Base-by-base conservation (phyloP, 2,329 filamentous ascomycete genomes). In the Trichoderma sp. region DNA sequence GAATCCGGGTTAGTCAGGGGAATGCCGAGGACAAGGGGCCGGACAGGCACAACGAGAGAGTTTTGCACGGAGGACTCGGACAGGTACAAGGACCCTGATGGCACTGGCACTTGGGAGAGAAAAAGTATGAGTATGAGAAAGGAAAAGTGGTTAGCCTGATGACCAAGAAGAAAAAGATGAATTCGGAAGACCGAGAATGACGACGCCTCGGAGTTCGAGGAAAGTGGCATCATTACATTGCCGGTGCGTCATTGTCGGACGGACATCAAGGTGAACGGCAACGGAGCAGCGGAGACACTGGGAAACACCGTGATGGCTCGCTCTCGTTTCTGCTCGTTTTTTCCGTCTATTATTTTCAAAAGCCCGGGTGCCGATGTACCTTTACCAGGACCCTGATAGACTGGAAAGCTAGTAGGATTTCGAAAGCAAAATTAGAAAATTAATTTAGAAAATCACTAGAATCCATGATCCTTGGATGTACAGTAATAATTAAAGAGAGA, bases 191-290 rank as follows among this genome's bases (percentile, higher is more conserved):
- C 28, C 32, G 30, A 60, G 18, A 21, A 21, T 15, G 18, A 60
- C 30, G 57, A 32, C 57, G 57, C 57, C 57, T 60, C 57, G 57
- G 57, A 34, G 30, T 12, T 12, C 15, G 53, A 30, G 30, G 14
- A 57, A 67, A 56, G 47, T 21, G 32, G 28, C 21, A 11, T 11
- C 14, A 21, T 53, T 53, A 21, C 36, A 61, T 7, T 43, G 56
- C 5, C 34, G 28, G 39, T 53, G 57, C 67, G 67, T 70, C 68
- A 70, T 70, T 30, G 30, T 12, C 57, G 60, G 30, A 30, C 57
- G 57, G 69, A 58, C 51, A 66, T 71, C 62, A 66, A 58, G 60
- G 69, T 66, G 43, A 56, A 51, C 28, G 39, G 64, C 15, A 11
- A 30, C 36, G 21, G 26, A 39, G 58, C 36, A 28, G 63, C 43